Base-by-base conservation (phyloP, 176 grass and related monocot genomes). In the Juncus effusus region DNA sequence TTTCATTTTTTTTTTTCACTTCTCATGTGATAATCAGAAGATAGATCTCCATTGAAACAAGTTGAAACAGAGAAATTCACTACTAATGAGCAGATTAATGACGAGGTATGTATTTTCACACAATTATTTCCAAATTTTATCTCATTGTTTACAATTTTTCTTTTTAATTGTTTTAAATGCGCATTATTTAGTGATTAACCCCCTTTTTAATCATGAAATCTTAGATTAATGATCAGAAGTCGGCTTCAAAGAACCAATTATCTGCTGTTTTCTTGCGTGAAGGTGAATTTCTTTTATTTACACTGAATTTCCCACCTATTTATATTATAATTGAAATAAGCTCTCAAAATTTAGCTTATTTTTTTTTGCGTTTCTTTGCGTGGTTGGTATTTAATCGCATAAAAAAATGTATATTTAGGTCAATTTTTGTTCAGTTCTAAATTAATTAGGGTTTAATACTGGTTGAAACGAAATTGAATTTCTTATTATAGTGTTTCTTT, bases 251-350 rank as follows among this genome's bases (percentile, higher is more conserved):
- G 85, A 93, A 93, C 67, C 80, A 76, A 47, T 81, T 93, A 6
- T 76, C 85, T 12, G 72, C 79, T 28, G 79, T 79, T 38, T 95
- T 95, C 68, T 78, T 86, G 51, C 82, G 85, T 14, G 85, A 95
- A 89, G 90, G 90, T 89, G 36, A 28, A 28, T 28, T 47, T 52
- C 38, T 19, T 60, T 7, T 28, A 16, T 69, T 49, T 54, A 7
- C 6, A 3, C 28, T 3, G 3, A 4, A 35, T 60, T 58, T 2
- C 52, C 35, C 35, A 42, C 16, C 12, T 14, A 13, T 70, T 64
- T 1, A 3, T 15, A 5, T 41, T 14, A 6, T 16, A 3, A 15
- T 69, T 40, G n/a, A 3, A 61, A 13, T 44, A 10, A 41, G 10
- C 50, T 36, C 13, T 56, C 57, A 74, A 41, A 51, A 51, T 64